phyloP scores from a whole-genome alignment of 1,284 basidiomycete species.

The Rhodotorula sp. region DNA sequence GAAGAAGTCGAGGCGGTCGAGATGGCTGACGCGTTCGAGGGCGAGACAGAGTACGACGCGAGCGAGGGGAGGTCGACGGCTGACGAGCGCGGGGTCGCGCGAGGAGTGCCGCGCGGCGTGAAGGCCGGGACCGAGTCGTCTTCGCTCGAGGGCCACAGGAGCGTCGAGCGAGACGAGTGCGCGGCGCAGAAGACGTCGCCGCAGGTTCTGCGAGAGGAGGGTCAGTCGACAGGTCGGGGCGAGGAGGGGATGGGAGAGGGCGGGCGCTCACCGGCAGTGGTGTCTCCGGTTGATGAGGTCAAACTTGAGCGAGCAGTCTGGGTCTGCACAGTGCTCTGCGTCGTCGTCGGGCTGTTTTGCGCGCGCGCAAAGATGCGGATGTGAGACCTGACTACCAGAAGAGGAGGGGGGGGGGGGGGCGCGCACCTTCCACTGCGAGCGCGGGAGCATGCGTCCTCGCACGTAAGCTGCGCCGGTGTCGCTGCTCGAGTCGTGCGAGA shows the following conservation, averaged over 20 bases:
- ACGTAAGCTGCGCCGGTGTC: conserved; percentile 9
- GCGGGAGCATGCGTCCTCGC: conserved; percentile 22
- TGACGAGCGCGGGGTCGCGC: conserved; percentile 32
- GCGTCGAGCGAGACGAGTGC: conserved; percentile 36
- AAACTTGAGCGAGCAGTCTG: conserved; percentile 29
- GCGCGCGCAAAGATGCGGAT: not conserved
- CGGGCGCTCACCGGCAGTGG: conserved; percentile 33
- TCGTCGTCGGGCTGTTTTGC: conserved; percentile 27
- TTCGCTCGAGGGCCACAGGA: conserved; percentile 29
- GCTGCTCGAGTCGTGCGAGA: not conserved
- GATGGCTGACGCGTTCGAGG: conserved; percentile 20
- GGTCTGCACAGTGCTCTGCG: conserved; percentile 29
- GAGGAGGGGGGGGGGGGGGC: not conserved
- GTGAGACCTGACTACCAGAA: not conserved
- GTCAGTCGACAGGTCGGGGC: not conserved
- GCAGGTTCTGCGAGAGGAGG: conserved; percentile 19
- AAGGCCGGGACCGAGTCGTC: conserved; percentile 16
- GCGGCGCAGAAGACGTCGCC: conserved; percentile 35
- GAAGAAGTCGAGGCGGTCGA: conserved; percentile 1
- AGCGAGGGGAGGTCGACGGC: conserved; percentile 33
- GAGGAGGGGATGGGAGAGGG: not conserved
- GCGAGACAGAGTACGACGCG: conserved; percentile 19
- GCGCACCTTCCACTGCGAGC: conserved; percentile 36
- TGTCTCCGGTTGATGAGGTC: conserved; percentile 35
- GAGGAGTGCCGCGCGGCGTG: conserved; percentile 29